Percentiles rank a stretch among this genome's conserved stretches.
phyloP scores from a whole-genome alignment of 192 early-diverging fungal species.

The Entrophospora sp. region DNA sequence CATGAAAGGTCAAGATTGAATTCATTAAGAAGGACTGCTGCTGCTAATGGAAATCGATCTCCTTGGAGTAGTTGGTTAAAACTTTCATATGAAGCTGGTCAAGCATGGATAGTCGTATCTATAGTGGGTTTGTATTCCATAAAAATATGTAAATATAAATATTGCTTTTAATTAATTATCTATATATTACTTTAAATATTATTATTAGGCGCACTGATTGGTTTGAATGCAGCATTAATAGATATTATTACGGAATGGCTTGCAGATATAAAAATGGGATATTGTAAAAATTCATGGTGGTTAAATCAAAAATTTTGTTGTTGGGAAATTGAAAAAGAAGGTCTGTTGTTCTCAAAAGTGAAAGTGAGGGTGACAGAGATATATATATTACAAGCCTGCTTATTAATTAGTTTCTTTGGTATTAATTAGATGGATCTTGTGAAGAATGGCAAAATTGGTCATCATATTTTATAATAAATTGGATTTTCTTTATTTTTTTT shows the following conservation, averaged over 20 bases:
- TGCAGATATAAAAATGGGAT: slow-evolving; percentile 78
- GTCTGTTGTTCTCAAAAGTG: too few relatives aligned
- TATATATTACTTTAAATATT: background rate
- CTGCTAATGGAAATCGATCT: slow-evolving; percentile 25
- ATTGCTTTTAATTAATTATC: background rate
- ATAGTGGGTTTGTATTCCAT: slow-evolving; percentile 51
- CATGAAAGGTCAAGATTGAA: slow-evolving; percentile 48
- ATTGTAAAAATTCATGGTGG: slow-evolving; percentile 79
- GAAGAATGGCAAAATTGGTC: slow-evolving; percentile 62
- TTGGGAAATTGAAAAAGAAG: slow-evolving; percentile 59
- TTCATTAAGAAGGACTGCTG: slow-evolving; percentile 27
- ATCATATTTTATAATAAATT: slow-evolving; percentile 55
- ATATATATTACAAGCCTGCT: background rate
- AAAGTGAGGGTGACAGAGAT: too few relatives aligned
- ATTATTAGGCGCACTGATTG: slow-evolving; percentile 52
- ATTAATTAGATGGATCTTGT: slow-evolving; percentile 52
- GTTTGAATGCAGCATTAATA: slow-evolving; percentile 78
- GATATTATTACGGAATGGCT: slow-evolving; percentile 89
- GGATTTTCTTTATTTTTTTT: slow-evolving; percentile 64
- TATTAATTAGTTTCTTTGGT: slow-evolving; percentile 9
- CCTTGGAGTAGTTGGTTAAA: slow-evolving; percentile 43
- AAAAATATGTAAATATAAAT: background rate
- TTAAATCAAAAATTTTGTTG: slow-evolving; percentile 91
- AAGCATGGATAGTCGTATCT: slow-evolving; percentile 80
- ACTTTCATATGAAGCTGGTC: slow-evolving; percentile 59